A percentile compares a stretch with the other conserved stretches of the same genome.
Conservation (phyloP, 2,329 filamentous ascomycete species). For the Orbilia blumenaviensis region DNA sequence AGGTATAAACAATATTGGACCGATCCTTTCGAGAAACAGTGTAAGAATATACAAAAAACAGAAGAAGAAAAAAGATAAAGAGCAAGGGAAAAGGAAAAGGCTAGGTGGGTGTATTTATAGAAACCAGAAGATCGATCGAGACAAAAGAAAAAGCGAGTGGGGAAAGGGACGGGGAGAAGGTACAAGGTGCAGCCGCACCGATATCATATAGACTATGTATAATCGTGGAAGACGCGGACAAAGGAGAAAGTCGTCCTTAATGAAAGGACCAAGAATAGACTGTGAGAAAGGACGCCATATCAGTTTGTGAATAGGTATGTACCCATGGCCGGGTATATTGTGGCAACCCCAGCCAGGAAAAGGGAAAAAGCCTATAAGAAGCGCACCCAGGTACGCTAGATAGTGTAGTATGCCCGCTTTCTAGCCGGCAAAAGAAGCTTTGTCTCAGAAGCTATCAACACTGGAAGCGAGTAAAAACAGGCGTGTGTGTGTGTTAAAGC, state of each 20-base stretch:
- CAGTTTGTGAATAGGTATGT: background rate
- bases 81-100: background rate
- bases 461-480: slow-evolving; percentile 3
- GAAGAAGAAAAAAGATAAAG: too few species aligned
- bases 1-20: background rate
- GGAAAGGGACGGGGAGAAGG: background rate
- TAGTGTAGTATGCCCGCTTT: slow-evolving; percentile 1
- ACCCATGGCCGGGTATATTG: background rate
- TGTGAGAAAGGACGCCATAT: background rate
- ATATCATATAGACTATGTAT: too few species aligned
- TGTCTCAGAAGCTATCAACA: slow-evolving; percentile 25
- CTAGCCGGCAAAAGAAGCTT: slow-evolving; percentile 16
- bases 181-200: too few species aligned
- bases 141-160: background rate
- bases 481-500: background rate
- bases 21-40: background rate
- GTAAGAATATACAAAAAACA: slow-evolving; percentile 3
- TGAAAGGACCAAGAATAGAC: too few species aligned
- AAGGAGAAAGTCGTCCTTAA: too few species aligned
- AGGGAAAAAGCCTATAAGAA: background rate
- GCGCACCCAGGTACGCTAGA: background rate
- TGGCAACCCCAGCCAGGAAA: background rate
- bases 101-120: background rate
- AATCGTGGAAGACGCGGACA: too few species aligned
- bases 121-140: background rate